These are phyloP conservation scores for Oryza glaberrima DNA, from an alignment of 176 grass and related monocot species.

Conservation along the genomic window DNA sequence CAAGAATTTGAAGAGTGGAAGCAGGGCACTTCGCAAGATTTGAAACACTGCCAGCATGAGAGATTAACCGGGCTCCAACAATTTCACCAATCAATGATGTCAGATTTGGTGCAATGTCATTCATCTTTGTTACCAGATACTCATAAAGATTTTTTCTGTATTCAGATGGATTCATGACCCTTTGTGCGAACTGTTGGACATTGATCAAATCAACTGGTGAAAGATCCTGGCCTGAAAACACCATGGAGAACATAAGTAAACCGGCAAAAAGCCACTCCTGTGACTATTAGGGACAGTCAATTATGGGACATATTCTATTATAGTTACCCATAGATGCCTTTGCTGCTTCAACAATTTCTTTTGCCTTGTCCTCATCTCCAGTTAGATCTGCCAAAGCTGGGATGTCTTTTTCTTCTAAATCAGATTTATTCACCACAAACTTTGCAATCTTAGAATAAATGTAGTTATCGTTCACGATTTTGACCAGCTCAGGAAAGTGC, in stretches of 20 bases:
- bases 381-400: constrained; percentile 67
- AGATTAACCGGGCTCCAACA: constrained; percentile 91
- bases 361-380: constrained; percentile 86
- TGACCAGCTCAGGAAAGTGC: constrained; percentile 87
- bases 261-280: neutral
- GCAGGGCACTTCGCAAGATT: constrained; percentile 95
- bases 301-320: neutral
- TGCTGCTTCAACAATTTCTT: constrained; percentile 90
- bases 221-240: constrained; percentile 70
- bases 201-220: constrained; percentile 90
- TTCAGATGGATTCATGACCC: constrained; percentile 87
- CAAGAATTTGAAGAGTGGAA: constrained; percentile 96
- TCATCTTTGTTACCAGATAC: constrained; percentile 98
- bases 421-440: constrained; percentile 71
- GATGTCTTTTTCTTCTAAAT: constrained; percentile 70
- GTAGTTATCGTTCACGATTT: constrained; percentile 85
- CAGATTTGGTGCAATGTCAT: constrained; percentile 91
- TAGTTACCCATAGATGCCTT: constrained; percentile 84
- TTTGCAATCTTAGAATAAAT: constrained; percentile 79
- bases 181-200: constrained; percentile 88
- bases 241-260: constrained; percentile 19
- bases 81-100: constrained; percentile 85
- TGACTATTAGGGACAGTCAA: neutral
- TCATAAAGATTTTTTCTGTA: constrained; percentile 92
- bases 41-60: constrained; percentile 95